Percentiles rank a stretch among this genome's conserved stretches.
Evolutionary conservation across 805 yeast genomes (phyloP).

Genomic region (Wickerhamiella nectarea): DNA sequence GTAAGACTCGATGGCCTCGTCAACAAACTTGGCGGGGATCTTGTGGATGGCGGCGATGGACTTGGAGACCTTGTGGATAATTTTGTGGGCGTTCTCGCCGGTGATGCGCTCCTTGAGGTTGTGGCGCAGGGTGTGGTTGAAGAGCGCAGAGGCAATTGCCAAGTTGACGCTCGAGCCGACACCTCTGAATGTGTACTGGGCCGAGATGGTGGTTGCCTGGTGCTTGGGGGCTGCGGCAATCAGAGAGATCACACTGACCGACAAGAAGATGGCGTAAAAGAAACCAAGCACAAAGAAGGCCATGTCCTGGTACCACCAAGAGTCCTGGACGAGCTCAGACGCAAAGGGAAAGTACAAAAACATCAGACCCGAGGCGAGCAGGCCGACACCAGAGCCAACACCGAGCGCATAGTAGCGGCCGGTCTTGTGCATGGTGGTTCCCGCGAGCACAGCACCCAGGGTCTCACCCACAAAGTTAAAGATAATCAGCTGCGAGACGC

Average conservation of each 20-base stretch:
- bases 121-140: background rate
- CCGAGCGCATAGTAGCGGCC: constrained; percentile 47
- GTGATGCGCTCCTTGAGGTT: constrained; percentile 16
- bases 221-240: constrained; percentile 54
- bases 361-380: constrained; percentile 36
- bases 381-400: constrained; percentile 30
- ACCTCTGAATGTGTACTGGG: constrained; percentile 77
- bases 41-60: constrained; percentile 37
- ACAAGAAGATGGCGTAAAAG: constrained; percentile 53
- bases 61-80: constrained; percentile 33
- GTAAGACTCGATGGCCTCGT: constrained; percentile 33
- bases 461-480: constrained; percentile 56
- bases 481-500: constrained; percentile 44
- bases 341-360: constrained; percentile 26
- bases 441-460: constrained; percentile 51
- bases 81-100: constrained; percentile 35
- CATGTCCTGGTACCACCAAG: constrained; percentile 35
- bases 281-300: constrained; percentile 39
- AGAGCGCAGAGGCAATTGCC: constrained; percentile 33
- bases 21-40: constrained; percentile 35
- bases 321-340: constrained; percentile 42
- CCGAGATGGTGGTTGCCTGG: constrained; percentile 80
- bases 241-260: constrained; percentile 59
- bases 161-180: constrained; percentile 79
- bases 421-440: constrained; percentile 51